Percentiles rank a stretch among this genome's conserved stretches.
phyloP scores from a whole-genome alignment of 176 grass and related monocot species.

The Saccharum officinarum region DNA sequence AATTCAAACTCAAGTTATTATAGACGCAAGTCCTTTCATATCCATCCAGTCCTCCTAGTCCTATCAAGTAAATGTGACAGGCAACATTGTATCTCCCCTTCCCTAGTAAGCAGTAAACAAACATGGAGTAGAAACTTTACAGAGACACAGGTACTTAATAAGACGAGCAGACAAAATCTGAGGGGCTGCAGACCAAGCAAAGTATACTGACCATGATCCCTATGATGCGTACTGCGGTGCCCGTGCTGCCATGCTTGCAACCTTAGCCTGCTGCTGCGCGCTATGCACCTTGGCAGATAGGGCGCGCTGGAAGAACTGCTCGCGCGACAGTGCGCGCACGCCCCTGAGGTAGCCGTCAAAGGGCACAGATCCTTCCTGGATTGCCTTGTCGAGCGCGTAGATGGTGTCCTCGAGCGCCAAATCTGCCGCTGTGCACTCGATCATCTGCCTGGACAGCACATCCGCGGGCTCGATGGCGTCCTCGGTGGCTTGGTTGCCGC shows the following conservation, averaged over 20 bases:
- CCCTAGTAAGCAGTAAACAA: neutral
- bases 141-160: neutral
- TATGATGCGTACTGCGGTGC: slow-evolving; percentile 57
- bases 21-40: neutral
- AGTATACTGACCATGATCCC: slow-evolving; percentile 31
- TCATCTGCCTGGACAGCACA: slow-evolving; percentile 74
- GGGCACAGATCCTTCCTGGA: slow-evolving; percentile 68
- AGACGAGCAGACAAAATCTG: neutral
- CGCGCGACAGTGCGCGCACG: slow-evolving; percentile 55
- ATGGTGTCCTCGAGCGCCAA: slow-evolving; percentile 73
- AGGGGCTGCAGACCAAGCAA: neutral
- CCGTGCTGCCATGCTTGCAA: slow-evolving; percentile 56
- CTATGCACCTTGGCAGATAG: slow-evolving; percentile 57
- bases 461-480: slow-evolving; percentile 48
- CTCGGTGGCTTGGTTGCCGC: slow-evolving; percentile 19
- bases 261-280: slow-evolving; percentile 65
- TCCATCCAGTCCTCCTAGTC: neutral
- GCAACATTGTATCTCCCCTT: neutral
- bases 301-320: slow-evolving; percentile 79
- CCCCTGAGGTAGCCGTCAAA: slow-evolving; percentile 77
- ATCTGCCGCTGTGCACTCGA: slow-evolving; percentile 69
- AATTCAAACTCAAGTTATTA: slow-evolving; percentile 18
- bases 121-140: neutral
- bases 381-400: slow-evolving; percentile 75
- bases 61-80: neutral